A percentile compares a stretch with the other conserved stretches of the same genome.
These are phyloP conservation scores for Chytriomyces hyalinus DNA, from an alignment of 192 early-diverging fungal species.

Conservation along the genomic window DNA sequence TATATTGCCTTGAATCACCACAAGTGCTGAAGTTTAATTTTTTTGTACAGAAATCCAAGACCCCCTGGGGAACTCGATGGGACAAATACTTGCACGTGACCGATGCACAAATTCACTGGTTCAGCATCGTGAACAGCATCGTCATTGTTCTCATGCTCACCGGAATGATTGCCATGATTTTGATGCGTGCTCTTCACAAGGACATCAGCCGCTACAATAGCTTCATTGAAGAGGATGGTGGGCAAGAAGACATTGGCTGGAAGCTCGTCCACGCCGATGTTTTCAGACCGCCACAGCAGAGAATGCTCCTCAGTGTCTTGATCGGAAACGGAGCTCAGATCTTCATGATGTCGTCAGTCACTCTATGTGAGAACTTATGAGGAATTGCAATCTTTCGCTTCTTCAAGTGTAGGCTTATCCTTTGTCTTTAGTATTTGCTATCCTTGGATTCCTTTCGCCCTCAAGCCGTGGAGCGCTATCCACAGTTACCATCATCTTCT, in stretches of 20 bases:
- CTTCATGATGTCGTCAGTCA: conserved; percentile 56
- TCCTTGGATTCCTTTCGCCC: conserved; percentile 91
- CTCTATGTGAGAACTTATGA: conserved; percentile 47
- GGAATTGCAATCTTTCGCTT: background rate
- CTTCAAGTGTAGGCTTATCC: background rate
- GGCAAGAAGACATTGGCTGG: conserved; percentile 70
- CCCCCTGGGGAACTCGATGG: conserved; percentile 64
- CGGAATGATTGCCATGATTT: conserved; percentile 65
- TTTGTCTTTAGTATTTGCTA: conserved; percentile 75
- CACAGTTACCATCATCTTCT: conserved; percentile 90
- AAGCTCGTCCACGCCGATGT: conserved; percentile 71
- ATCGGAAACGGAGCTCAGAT: conserved; percentile 65
- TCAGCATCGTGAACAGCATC: conserved; percentile 66
- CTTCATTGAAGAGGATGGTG: conserved; percentile 57
- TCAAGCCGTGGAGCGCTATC: conserved; percentile 83
- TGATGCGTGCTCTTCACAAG: conserved; percentile 61
- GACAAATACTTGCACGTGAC: conserved; percentile 61
- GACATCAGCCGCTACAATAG: conserved; percentile 67
- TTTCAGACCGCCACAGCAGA: conserved; percentile 58
- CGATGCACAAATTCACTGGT: conserved; percentile 66
- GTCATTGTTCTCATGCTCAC: conserved; percentile 63
- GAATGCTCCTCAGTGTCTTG: conserved; percentile 60
- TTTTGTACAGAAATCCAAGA: conserved; percentile 34
- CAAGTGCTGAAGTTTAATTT: conserved; percentile 13
- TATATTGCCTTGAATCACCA: background rate